Base-by-base conservation (phyloP, 495 filamentous ascomycete genomes). In the Aspergillus sparsus region DNA sequence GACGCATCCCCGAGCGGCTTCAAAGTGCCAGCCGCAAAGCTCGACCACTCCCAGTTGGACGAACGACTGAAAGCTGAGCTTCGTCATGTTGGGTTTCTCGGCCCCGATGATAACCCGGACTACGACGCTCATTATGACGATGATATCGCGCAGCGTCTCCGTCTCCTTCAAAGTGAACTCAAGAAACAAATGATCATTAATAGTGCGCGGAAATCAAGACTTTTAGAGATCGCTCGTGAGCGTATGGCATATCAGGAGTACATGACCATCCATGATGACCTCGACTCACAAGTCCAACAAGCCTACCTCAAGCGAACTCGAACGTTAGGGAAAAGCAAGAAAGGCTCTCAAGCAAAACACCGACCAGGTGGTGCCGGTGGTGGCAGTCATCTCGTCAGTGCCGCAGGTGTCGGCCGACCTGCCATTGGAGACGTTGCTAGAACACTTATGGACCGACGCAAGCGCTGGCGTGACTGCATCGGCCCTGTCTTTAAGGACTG, bases 251-350 rank as follows among this genome's bases (percentile, higher is more conserved):
- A 90, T 70, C 94, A 98, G 64, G 94, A 99, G 70, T 99, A 95
- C 75, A 87, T 85, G 65, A 97, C 92, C 62, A 99, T 99, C 68
- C 87, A 93, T 59, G 94, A 99, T 67, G 94, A 98, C 71, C 86
- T 99, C 27, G 94, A 99, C 74, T 84, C 85, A 53, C 94, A 99
- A 73, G 93, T 99, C 51, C 90, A 97, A 68, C 86, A 91, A 66
- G 92, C 93, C 31, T 99, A 97, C 66, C 86, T 95, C 39, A 98
- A 98, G 79, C 89, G 94, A 42, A 96, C 91, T n/a, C 88, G 94
- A 33, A 96, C 90, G 5, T 86, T 97, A 76, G 89, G 90, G 67
- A 96, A 91, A 76, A 91, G 85, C 51, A 98, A 97, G 77, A 96
- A 97, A 75, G 77, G 78, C 44, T 73, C 77, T 7, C 77, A 85